Evolutionary conservation across 805 yeast species (phyloP), one percentile per base, ranked within the genome.

Genomic region (Kockiozyma suomiensis): DNA sequence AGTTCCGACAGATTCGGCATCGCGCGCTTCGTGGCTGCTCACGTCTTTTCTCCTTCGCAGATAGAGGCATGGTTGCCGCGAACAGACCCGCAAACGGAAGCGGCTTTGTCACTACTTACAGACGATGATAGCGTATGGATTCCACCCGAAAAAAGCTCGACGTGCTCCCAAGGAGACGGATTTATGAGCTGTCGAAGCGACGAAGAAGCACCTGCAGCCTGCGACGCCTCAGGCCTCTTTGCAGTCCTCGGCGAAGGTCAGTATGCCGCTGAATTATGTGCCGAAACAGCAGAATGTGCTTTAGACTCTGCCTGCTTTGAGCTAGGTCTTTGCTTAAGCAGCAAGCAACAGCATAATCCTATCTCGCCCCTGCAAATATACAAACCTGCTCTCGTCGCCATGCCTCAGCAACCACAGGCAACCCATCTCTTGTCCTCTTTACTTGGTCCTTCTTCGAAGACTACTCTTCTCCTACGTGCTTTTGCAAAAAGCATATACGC

Each of bases 151-250:
- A 25, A 26, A 38, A 7, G 21, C 50, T 48, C 53, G 13, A 47
- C 54, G 4, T 62, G 66, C 56, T 62, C 66, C 35, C 25, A 49
- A 4, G 66, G 66, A 47, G 66, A 62, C 46, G 66, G 57, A 26
- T 62, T 62, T 51, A 62, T 62, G 66, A 54, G 61, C 32, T 62
- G 66, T 32, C 54, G 66, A 7, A 23, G 37, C 28, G 50, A 30
- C 28, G 41, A 26, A 25, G 51, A 48, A 17, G 37, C n/a, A 26
- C 33, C 47, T 3, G 38, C 33, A 23, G 37, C 45, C 21, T n/a
- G 25, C 23, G 41, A 48, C 13, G 53, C 26, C 12, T 54, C 32
- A 33, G 53, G 38, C 13, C 17, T 61, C n/a, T 32, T 43, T 25
- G 32, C 37, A 2, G 47, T 55, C n/a, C 35, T 57, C 5, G 51